Conservation (phyloP, 2,329 filamentous ascomycete species). For the Stenocarpella maydis region DNA sequence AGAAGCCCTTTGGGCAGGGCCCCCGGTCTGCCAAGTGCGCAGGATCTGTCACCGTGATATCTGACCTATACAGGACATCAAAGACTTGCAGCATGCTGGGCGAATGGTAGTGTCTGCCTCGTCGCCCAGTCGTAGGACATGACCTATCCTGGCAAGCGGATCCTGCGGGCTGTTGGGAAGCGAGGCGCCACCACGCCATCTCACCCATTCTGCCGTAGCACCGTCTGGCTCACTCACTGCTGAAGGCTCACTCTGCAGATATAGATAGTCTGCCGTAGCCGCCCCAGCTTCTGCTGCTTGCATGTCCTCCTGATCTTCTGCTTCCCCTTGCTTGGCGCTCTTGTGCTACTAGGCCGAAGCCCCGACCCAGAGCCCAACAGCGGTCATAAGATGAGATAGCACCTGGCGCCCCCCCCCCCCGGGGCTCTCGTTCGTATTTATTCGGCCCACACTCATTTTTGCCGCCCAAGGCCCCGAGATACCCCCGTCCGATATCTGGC, state of each 20-base stretch:
- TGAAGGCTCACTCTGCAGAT: background rate
- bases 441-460: background rate
- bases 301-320: constrained; percentile 3
- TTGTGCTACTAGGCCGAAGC: background rate
- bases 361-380: background rate
- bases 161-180: background rate
- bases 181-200: background rate
- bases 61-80: background rate
- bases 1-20: background rate
- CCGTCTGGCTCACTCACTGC: background rate
- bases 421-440: background rate
- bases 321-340: background rate
- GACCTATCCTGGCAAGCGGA: constrained; percentile 5
- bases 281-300: background rate
- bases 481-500: background rate
- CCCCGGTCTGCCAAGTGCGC: background rate
- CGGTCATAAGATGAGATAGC: constrained; percentile 4
- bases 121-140: constrained; percentile 4
- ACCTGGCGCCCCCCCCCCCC: background rate
- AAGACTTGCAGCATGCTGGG: background rate
- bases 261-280: background rate
- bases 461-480: background rate
- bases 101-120: background rate
- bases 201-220: background rate
- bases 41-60: background rate